A percentile compares a stretch with the other conserved stretches of the same genome.
Conservation (phyloP, 257 asterid genomes). For the Solanum clarkiae region DNA sequence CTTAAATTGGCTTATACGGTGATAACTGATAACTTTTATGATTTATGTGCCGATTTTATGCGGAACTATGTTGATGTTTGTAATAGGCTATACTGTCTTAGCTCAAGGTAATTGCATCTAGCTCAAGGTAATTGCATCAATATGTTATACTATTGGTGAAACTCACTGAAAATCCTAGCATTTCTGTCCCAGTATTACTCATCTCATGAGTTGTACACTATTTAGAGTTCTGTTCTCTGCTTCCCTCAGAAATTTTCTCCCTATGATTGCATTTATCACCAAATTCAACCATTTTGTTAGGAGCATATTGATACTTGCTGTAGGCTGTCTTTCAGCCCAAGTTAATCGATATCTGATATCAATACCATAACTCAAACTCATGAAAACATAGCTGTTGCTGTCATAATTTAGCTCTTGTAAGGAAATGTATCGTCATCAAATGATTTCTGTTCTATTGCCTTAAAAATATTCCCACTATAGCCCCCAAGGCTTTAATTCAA, state of each 20-base stretch:
- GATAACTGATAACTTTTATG: neutral
- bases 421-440: neutral
- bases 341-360: slow-evolving; percentile 16
- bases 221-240: neutral
- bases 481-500: neutral
- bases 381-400: neutral
- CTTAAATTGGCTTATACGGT: neutral
- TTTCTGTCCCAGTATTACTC: neutral
- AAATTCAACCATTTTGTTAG: slow-evolving; percentile 30
- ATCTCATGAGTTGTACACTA: neutral
- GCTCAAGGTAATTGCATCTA: slow-evolving; percentile 30
- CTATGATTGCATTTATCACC: neutral
- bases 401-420: neutral
- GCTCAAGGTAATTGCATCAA: slow-evolving; percentile 5
- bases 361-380: neutral
- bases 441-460: neutral
- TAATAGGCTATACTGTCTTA: slow-evolving; percentile 41
- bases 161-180: neutral
- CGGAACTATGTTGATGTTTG: slow-evolving; percentile 60
- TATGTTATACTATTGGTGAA: neutral
- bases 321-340: slow-evolving; percentile 58
- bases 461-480: neutral
- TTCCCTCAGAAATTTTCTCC: neutral
- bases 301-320: slow-evolving; percentile 46
- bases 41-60: slow-evolving; percentile 26